Evolutionary conservation across 495 filamentous ascomycete species (phyloP).

Genomic region (Chaetomium tenue): DNA sequence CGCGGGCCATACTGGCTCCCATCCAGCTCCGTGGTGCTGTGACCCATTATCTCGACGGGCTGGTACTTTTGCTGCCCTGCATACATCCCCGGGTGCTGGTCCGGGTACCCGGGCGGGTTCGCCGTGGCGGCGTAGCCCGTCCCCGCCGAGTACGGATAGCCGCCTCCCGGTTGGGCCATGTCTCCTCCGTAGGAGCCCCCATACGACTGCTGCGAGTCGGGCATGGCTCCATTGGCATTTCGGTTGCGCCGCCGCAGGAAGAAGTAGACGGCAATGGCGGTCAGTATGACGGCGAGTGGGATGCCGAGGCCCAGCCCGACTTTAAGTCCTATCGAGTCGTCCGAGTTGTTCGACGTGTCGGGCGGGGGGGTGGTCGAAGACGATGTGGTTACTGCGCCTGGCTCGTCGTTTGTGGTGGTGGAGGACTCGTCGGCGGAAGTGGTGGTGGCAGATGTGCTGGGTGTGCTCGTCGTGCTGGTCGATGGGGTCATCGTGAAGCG

Average conservation of each 20-base stretch:
- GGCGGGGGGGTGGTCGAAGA: background rate
- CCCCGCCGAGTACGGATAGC: background rate
- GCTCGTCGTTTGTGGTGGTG: background rate
- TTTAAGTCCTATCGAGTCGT: background rate
- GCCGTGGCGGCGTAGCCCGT: background rate
- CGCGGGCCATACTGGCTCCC: background rate
- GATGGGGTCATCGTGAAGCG: background rate
- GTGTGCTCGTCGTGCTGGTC: background rate
- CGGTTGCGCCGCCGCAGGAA: background rate
- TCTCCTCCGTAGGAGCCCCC: background rate
- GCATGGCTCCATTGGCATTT: background rate
- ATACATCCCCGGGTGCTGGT: background rate
- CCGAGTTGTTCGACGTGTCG: background rate
- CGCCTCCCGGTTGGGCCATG: background rate
- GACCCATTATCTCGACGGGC: background rate
- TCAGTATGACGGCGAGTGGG: background rate
- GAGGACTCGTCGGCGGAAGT: background rate
- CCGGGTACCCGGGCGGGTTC: background rate
- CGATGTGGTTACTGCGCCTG: background rate
- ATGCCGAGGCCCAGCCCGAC: conserved; percentile 1
- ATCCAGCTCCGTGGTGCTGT: background rate
- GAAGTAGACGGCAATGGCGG: background rate
- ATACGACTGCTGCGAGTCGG: background rate
- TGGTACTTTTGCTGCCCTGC: background rate
- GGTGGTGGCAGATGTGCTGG: background rate